These are phyloP conservation scores for Russula ochroleuca DNA, from an alignment of 768 basidiomycete species.

Conservation along the genomic window DNA sequence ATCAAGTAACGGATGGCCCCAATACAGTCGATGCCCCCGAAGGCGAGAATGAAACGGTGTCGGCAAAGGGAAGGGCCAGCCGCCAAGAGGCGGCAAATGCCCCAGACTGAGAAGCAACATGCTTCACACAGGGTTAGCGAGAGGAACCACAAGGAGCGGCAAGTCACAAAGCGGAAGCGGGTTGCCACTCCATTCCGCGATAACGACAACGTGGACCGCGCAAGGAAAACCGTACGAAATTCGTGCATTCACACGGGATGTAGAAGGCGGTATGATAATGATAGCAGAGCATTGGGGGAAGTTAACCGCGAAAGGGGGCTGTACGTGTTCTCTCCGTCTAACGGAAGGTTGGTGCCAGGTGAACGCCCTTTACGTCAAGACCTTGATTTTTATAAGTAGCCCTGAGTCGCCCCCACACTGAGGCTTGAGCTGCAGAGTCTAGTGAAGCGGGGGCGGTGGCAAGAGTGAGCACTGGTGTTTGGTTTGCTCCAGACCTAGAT, in stretches of 20 bases:
- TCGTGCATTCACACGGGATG: neutral
- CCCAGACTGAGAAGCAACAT: neutral
- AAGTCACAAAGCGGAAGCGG: neutral
- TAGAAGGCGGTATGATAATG: neutral
- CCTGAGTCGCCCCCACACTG: neutral
- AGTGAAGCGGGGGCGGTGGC: neutral
- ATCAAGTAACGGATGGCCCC: constrained; percentile 6
- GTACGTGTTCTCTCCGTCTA: constrained; percentile 3
- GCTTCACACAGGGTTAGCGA: neutral
- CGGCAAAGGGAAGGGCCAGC: neutral
- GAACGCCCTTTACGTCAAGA: constrained; percentile 21
- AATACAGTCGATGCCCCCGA: neutral
- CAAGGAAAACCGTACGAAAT: neutral
- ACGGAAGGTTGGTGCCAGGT: constrained; percentile 1
- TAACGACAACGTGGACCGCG: neutral
- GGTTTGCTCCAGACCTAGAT: constrained; percentile 2
- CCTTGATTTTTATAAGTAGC: constrained; percentile 5
- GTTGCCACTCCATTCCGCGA: neutral
- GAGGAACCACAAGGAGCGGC: neutral
- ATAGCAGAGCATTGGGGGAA: constrained; percentile 3
- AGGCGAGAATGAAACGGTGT: constrained; percentile 2
- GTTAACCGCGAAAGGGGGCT: neutral
- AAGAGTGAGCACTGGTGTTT: neutral
- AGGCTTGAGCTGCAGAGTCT: constrained; percentile 11
- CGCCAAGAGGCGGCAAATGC: neutral